Conservation (phyloP, 2,329 filamentous ascomycete genomes). For the Botrytis cinerea region DNA sequence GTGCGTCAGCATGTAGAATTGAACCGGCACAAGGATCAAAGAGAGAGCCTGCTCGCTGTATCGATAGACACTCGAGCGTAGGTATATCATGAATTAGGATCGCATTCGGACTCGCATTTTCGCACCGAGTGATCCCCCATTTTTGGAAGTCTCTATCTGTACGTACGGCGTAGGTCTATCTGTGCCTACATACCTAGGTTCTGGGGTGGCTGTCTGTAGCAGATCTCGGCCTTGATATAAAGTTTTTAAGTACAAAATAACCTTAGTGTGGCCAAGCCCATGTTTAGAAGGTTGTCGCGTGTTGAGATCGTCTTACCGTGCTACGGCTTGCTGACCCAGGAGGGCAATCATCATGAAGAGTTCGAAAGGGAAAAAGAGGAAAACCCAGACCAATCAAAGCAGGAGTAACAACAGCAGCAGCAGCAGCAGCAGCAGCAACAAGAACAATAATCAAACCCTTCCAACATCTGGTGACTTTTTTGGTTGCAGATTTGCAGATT, state of each 20-base stretch:
- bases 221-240: constrained; percentile 9
- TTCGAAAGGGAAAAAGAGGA: not conserved
- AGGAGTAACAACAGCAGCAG: not conserved
- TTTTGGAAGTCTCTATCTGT: not conserved
- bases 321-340: not conserved
- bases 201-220: not conserved
- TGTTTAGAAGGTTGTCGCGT: not conserved
- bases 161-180: too few species aligned
- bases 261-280: not conserved
- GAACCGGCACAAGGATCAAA: not conserved
- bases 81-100: not conserved
- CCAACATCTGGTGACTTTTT: not conserved
- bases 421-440: not conserved
- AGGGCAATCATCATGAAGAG: not conserved
- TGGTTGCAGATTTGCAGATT: not conserved
- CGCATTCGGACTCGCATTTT: constrained; percentile 1
- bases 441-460: too few species aligned
- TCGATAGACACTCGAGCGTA: too few species aligned
- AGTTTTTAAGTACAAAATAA: not conserved
- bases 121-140: not conserved
- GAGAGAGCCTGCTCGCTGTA: not conserved
- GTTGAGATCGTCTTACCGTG: not conserved
- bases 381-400: not conserved
- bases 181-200: too few species aligned
- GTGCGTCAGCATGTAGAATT: not conserved